A percentile compares a stretch with the other conserved stretches of the same genome.
phyloP scores from a whole-genome alignment of 202 grass and related monocot genomes.

The Schoenoplectus tabernaemontani region DNA sequence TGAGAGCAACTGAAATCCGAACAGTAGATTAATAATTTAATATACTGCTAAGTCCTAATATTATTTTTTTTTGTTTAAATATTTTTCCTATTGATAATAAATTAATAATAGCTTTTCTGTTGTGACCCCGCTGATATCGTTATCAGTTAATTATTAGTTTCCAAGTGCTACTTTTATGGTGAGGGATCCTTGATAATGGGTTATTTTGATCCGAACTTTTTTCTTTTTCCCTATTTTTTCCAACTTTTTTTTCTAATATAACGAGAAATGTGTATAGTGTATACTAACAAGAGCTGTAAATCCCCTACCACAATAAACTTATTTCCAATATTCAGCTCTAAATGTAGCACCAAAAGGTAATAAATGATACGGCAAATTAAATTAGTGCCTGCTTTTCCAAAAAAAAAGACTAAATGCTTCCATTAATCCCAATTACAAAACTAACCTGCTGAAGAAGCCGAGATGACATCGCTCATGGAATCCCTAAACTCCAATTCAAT shows the following conservation, averaged over 20 bases:
- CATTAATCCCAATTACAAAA: neutral
- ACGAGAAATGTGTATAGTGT: too few relatives aligned
- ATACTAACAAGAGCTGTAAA: too few relatives aligned
- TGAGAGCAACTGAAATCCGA: too few relatives aligned
- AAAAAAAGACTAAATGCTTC: neutral
- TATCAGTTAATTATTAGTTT: neutral
- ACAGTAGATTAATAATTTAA: neutral
- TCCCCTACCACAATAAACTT: too few relatives aligned
- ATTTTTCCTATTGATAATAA: too few relatives aligned
- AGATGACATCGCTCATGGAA: constrained; percentile 25
- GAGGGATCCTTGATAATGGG: neutral
- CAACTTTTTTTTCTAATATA: too few relatives aligned
- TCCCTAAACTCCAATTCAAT: constrained; percentile 22
- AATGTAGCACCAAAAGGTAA: too few relatives aligned
- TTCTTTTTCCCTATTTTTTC: neutral
- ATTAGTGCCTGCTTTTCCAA: neutral
- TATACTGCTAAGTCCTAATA: neutral
- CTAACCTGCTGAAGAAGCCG: constrained; percentile 34
- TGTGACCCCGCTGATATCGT: neutral
- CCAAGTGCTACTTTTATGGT: neutral
- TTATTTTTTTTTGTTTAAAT: too few relatives aligned
- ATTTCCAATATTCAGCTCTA: neutral
- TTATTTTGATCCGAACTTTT: neutral
- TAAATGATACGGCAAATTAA: neutral
- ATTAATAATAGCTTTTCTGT: too few relatives aligned